Percentiles rank a stretch among this genome's conserved stretches.
phyloP scores from a whole-genome alignment of 2,329 filamentous ascomycete species.

The Periconia sp. region DNA sequence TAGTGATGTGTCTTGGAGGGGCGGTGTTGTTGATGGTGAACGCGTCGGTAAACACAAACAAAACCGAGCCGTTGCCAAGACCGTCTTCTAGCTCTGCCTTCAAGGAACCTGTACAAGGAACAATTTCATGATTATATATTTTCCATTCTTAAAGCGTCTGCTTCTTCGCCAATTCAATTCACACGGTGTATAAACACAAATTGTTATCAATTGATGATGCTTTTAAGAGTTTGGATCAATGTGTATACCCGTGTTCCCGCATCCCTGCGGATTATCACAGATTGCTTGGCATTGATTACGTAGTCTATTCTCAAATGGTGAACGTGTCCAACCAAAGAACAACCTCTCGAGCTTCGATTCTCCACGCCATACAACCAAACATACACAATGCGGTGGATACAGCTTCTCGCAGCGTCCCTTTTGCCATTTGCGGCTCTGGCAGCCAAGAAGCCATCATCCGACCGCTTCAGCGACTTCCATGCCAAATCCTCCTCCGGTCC shows the following conservation, averaged over 20 bases:
- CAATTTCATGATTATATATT: no score
- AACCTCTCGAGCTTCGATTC: slow-evolving; percentile 20
- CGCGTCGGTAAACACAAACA: slow-evolving; percentile 41
- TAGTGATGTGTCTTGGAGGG: slow-evolving; percentile 19
- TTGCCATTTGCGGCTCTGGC: slow-evolving; percentile 63
- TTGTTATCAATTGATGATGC: not conserved
- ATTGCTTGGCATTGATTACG: slow-evolving; percentile 30
- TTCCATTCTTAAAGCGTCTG: no score
- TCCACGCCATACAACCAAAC: slow-evolving; percentile 16
- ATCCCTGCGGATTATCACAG: slow-evolving; percentile 4
- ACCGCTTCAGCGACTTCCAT: slow-evolving; percentile 73
- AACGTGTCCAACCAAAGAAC: slow-evolving; percentile 15
- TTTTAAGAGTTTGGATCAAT: not conserved
- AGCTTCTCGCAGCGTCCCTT: slow-evolving; percentile 63
- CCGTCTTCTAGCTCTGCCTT: not conserved
- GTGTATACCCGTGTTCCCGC: not conserved
- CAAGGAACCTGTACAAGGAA: no score
- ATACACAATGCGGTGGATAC: slow-evolving; percentile 66
- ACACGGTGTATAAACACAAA: not conserved
- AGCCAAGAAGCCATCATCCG: slow-evolving; percentile 63
- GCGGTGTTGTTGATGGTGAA: slow-evolving; percentile 16
- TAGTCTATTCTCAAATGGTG: slow-evolving; percentile 12
- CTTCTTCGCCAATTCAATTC: no score
- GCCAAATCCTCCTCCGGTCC: slow-evolving; percentile 67
- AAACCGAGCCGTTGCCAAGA: slow-evolving; percentile 13